Base-by-base conservation (phyloP, 257 asterid species). In the Petunia secreta region DNA sequence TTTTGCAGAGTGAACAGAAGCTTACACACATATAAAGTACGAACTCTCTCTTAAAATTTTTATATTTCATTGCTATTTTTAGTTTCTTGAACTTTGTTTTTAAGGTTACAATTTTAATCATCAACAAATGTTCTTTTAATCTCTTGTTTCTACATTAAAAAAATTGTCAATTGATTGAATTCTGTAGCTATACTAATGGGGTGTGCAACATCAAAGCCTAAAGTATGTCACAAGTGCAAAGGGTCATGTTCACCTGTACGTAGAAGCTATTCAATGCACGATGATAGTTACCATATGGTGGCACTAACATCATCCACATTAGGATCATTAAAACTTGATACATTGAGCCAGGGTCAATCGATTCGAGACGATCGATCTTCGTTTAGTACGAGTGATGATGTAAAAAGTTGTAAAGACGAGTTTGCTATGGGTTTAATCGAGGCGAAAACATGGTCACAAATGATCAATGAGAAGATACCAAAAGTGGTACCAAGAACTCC, bases 271-370 rank as follows among this genome's bases (percentile, higher is more conserved):
- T 92, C 98, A 15, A 53, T 89, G 92, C 93, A 87, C 81, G 89
- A 87, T 54, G 93, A 87, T 66, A 78, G 83, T 89, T 79, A 82
- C 66, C 97, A 94, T 67, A 11, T 83, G 79, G 98, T 94, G 63
- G 90, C 95, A 34, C 97, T 96, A 4, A 92, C 96, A 59, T 94
- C 98, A 2, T 89, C 98, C 83, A 96, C 99, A 8, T 79, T 94
- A 83, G 99, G 97, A 8, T 90, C 97, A 41, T 37, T 96, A 5
- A 85, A 80, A 85, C 98, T 91, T 54, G 99, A 94, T 85, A 88
- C 93, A 0, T n/a, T 79, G 54, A 83, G 80, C 77, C 87, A 75
- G 43, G 82, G 52, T 65, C 79, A 52, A 8, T 44, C 37, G 7
- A 10, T 54, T 58, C 75, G 79, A 55, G 86, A 15, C 37, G 84